phyloP scores from a whole-genome alignment of 352 stramenopile genomes.

The Plasmopara viticola region DNA sequence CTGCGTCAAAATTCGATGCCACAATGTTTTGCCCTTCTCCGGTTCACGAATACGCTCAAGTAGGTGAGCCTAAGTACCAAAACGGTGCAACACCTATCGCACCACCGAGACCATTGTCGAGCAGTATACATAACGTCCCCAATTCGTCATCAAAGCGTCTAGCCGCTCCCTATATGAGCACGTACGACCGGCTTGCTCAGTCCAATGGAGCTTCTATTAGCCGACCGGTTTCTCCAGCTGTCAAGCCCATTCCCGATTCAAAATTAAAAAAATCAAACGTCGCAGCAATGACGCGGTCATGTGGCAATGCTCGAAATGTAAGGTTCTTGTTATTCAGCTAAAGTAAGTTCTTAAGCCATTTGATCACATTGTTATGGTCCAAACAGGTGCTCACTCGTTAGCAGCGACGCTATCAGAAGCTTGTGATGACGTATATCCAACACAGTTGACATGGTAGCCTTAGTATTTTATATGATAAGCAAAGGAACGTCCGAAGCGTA shows the following conservation, averaged over 20 bases:
- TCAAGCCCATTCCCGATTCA: conserved; percentile 33
- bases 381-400: background rate
- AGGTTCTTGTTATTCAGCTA: no score
- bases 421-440: background rate
- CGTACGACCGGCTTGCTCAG: conserved; percentile 58
- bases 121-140: conserved; percentile 12
- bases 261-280: conserved; percentile 3
- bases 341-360: no score
- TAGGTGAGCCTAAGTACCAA: conserved; percentile 14
- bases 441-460: no score
- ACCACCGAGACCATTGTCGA: conserved; percentile 6
- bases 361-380: background rate
- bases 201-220: conserved; percentile 35
- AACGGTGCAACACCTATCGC: conserved; percentile 1
- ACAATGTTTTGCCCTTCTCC: conserved; percentile 53
- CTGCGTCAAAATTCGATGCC: conserved; percentile 39
- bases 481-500: no score
- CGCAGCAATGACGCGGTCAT: conserved; percentile 2
- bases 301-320: conserved; percentile 7
- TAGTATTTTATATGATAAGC: no score
- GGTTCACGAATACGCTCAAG: conserved; percentile 28
- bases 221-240: conserved; percentile 25
- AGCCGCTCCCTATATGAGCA: conserved; percentile 43
- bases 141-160: conserved; percentile 12
- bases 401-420: no score